Evolutionary conservation across 208 protist species (phyloP).

Genomic region (Trypanosoma melophagium): DNA sequence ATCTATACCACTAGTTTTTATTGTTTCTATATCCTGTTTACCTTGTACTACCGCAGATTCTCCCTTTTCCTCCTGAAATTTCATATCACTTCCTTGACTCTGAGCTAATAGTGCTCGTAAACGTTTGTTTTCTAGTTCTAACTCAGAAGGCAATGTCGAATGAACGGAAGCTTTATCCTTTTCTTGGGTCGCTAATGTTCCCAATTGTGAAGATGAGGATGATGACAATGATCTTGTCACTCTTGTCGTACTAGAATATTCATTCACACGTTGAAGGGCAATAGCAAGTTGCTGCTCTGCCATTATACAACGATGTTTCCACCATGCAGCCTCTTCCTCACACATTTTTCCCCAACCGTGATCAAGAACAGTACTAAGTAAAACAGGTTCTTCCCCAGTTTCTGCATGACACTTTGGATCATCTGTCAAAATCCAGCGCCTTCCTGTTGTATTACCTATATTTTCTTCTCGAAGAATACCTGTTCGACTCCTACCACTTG

Average conservation of each 20-base stretch:
- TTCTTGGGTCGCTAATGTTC: background rate
- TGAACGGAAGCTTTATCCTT: background rate
- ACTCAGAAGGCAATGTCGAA: background rate
- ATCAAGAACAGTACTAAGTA: conserved; percentile 17
- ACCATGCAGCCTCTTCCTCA: conserved; percentile 13
- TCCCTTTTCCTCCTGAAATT: background rate
- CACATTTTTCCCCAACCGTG: conserved; percentile 4
- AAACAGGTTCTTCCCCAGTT: conserved; percentile 9
- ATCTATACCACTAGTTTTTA: background rate
- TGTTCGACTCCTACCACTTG: no score
- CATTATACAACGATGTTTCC: conserved; percentile 23
- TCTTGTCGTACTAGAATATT: background rate
- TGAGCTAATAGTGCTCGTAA: background rate
- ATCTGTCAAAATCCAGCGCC: background rate
- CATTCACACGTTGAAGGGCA: background rate
- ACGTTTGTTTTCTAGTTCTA: background rate
- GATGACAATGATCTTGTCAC: background rate
- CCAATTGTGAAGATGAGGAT: background rate
- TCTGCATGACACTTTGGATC: background rate
- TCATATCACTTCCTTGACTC: background rate
- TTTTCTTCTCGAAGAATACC: background rate
- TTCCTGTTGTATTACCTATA: no score
- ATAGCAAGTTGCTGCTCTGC: conserved; percentile 23
- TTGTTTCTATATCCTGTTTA: background rate
- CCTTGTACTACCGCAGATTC: background rate